A percentile compares a stretch with the other conserved stretches of the same genome.
phyloP scores from a whole-genome alignment of 192 early-diverging fungal species.

The Mortierella alpina region DNA sequence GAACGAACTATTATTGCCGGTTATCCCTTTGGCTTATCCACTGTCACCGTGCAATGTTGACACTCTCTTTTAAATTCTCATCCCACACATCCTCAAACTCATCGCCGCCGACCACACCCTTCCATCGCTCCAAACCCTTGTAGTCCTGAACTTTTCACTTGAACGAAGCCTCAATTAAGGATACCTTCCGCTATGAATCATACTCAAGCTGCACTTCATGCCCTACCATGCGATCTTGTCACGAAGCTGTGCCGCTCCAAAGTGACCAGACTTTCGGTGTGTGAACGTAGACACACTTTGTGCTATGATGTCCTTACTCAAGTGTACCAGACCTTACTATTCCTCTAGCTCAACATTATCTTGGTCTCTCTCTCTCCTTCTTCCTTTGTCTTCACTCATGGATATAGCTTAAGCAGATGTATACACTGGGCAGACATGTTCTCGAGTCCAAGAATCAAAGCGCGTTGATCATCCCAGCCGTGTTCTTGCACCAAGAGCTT shows the following conservation, averaged over 20 bases:
- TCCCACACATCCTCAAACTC: neutral
- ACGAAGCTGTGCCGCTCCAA: conserved; percentile 45
- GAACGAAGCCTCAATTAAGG: neutral
- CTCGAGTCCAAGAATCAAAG: conserved; percentile 38
- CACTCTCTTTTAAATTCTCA: neutral
- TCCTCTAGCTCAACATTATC: neutral
- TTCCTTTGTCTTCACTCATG: neutral
- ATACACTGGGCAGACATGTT: conserved; percentile 41
- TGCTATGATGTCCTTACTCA: neutral
- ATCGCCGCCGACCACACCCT: neutral
- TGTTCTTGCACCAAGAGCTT: conserved; percentile 67
- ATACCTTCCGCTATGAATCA: conserved; percentile 13
- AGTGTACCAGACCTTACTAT: neutral
- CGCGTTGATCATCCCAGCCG: conserved; percentile 51
- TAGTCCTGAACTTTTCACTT: conserved; percentile 1
- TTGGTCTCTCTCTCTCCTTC: neutral
- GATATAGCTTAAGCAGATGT: conserved; percentile 40
- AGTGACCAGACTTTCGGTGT: conserved; percentile 36
- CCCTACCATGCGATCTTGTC: conserved; percentile 35
- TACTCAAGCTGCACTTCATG: conserved; percentile 34
- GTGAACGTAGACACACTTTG: neutral
- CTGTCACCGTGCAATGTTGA: neutral
- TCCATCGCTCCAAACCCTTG: neutral
- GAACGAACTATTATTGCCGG: no score
- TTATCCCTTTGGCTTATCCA: no score